Evolutionary conservation across 441 rosid genomes (phyloP).

Genomic region (Gossypium davidsonii): DNA sequence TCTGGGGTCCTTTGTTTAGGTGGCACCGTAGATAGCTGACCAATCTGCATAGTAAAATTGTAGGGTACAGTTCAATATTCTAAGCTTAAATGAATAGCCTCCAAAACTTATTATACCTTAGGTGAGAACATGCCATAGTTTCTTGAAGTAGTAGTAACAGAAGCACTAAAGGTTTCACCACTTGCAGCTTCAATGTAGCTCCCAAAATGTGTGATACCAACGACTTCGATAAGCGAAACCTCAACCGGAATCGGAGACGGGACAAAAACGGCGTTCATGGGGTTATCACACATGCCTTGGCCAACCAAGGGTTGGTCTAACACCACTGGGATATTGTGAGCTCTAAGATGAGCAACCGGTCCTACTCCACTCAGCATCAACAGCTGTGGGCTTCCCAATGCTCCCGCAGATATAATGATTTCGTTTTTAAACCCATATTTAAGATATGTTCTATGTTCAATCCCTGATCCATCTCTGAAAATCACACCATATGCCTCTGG

Average conservation of each 20-base stretch:
- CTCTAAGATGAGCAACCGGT: conserved; percentile 47
- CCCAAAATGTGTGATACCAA: conserved; percentile 68
- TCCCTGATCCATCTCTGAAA: conserved; percentile 46
- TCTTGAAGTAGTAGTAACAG: conserved; percentile 17
- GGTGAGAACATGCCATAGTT: conserved; percentile 75
- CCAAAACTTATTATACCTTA: conserved; percentile 24
- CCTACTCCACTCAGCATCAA: conserved; percentile 83
- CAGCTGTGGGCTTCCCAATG: conserved; percentile 83
- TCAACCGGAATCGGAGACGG: conserved; percentile 80
- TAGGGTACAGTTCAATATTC: neutral
- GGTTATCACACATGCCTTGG: conserved; percentile 76
- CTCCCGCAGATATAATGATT: conserved; percentile 59
- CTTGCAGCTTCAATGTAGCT: conserved; percentile 75
- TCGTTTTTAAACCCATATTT: conserved; percentile 46
- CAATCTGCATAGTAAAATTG: conserved; percentile 24
- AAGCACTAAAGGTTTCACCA: conserved; percentile 55
- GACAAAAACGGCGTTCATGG: conserved; percentile 72
- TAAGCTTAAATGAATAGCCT: neutral
- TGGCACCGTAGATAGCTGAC: conserved; percentile 28
- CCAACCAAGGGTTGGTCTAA: conserved; percentile 72
- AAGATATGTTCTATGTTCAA: conserved; percentile 50
- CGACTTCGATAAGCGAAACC: conserved; percentile 75
- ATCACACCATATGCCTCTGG: conserved; percentile 62
- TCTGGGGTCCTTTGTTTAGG: conserved; percentile 40
- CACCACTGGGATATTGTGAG: conserved; percentile 50